These are phyloP conservation scores for Botryosphaeria dothidea DNA, from an alignment of 2,329 filamentous ascomycete species.

Conservation along the genomic window DNA sequence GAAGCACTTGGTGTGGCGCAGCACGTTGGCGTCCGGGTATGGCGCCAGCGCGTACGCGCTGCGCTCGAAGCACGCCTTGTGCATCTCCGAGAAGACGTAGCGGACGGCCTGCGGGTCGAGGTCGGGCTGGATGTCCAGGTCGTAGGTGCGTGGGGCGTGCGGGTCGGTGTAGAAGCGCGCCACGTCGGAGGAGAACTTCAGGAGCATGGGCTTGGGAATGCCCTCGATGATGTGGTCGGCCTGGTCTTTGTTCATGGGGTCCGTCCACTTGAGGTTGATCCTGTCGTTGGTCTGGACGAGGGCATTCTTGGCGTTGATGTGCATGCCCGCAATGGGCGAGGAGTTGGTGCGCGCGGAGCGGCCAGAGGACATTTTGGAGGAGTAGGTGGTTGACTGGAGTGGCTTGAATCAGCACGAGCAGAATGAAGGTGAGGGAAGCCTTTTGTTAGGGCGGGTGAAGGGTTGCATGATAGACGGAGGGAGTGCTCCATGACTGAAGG, in stretches of 20 bases:
- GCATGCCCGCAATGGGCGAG: background rate
- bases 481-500: too few relatives aligned
- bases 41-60: slow-evolving; percentile 30
- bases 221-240: background rate
- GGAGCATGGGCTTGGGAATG: background rate
- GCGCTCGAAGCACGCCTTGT: slow-evolving; percentile 36
- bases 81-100: slow-evolving; percentile 38
- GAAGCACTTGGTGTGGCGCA: slow-evolving; percentile 32
- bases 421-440: too few relatives aligned
- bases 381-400: too few relatives aligned
- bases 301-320: background rate
- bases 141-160: background rate
- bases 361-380: too few relatives aligned
- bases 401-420: too few relatives aligned
- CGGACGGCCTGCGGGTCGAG: background rate
- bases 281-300: background rate
- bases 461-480: too few relatives aligned
- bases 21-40: slow-evolving; percentile 24
- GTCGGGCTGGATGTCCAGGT: background rate
- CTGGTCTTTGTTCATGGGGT: background rate
- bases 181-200: too few relatives aligned
- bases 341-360: background rate
- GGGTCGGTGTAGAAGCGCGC: too few relatives aligned
- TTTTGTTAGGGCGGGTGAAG: too few relatives aligned
- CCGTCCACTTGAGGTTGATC: background rate